Evolutionary conservation across 2,329 filamentous ascomycete genomes (phyloP).

Genomic region (Incumbomyces lentus): DNA sequence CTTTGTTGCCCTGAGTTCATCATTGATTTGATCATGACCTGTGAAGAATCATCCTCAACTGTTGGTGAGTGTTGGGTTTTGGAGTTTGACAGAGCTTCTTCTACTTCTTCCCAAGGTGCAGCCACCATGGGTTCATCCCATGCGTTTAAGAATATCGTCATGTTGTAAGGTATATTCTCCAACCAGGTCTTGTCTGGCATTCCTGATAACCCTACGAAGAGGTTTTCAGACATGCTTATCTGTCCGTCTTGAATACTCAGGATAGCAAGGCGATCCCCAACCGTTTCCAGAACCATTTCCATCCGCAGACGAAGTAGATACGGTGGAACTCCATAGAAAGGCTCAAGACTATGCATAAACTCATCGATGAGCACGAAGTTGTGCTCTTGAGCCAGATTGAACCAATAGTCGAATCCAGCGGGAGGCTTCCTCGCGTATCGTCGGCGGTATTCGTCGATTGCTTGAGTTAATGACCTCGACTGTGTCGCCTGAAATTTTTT

Average conservation of each 20-base stretch:
- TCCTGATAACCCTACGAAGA: not conserved
- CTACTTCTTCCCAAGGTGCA: constrained; percentile 1
- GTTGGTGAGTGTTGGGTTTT: not conserved
- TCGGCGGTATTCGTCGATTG: constrained; percentile 41
- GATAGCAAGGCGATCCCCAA: not conserved
- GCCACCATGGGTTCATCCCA: constrained; percentile 6
- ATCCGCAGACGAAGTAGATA: not conserved
- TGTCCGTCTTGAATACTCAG: not conserved
- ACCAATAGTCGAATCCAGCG: constrained; percentile 51
- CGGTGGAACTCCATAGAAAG: not conserved
- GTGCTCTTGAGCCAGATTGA: constrained; percentile 28
- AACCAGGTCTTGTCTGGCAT: not conserved
- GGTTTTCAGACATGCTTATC: not conserved
- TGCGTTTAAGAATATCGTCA: constrained; percentile 2
- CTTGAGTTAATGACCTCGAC: constrained; percentile 33
- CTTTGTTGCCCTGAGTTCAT: not conserved
- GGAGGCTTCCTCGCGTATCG: constrained; percentile 46
- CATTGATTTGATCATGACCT: not conserved
- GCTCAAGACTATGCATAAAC: not conserved
- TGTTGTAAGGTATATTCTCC: constrained; percentile 1
- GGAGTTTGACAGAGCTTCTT: not conserved
- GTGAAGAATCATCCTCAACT: not conserved
- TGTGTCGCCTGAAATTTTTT: too few relatives aligned
- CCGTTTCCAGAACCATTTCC: not conserved
- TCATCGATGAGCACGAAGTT: constrained; percentile 11